Evolutionary conservation across 1,139 yeast species (phyloP), one percentile per base, ranked within the genome.

Genomic region (Scheffersomyces cryptocercus): DNA sequence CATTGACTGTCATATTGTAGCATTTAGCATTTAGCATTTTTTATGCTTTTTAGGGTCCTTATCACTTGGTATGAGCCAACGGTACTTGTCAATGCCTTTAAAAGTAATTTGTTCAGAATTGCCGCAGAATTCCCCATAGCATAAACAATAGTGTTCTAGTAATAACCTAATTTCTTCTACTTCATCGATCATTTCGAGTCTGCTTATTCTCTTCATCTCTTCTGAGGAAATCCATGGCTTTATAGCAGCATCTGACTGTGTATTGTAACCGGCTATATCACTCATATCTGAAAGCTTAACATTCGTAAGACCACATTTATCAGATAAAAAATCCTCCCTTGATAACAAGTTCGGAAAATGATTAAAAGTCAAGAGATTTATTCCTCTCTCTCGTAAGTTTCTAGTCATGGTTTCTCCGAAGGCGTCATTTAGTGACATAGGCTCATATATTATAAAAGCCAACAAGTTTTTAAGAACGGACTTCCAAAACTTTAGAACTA

Each of bases 381-480:
- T 77, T 2, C 95, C 96, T 43, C 97, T 66, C 41, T 73, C 58
- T 28, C 79, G 73, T 39, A 93, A 68, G 60, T 93, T 93, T 39
- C 76, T 77, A 14, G 79, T 72, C 99, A 93, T 93, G 9, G 91
- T 87, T 2, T 65, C 61, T 1, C 98, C 98, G 67, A 91, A 93
- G 28, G 82, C 70, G 57, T 86, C 96, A 39, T 70, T 65, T 5
- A 82, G 74, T 0, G 89, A 85, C 61, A 91, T 81, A 1, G 99
- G 99, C 52, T 93, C 99, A 64, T 93, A 93, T 1, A 90, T 73
- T 2, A 85, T 67, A 47, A 87, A 59, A 1, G 75, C 56, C 41
- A 79, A 62, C 14, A 50, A 40, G 3, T 45, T 31, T 0, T 44
- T n/a, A 26, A 74, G 56, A 10, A 47, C 35, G 0, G 50, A 40